Conservation (phyloP, 1,139 yeast species). For the Scheffersomyces segobiensis region DNA sequence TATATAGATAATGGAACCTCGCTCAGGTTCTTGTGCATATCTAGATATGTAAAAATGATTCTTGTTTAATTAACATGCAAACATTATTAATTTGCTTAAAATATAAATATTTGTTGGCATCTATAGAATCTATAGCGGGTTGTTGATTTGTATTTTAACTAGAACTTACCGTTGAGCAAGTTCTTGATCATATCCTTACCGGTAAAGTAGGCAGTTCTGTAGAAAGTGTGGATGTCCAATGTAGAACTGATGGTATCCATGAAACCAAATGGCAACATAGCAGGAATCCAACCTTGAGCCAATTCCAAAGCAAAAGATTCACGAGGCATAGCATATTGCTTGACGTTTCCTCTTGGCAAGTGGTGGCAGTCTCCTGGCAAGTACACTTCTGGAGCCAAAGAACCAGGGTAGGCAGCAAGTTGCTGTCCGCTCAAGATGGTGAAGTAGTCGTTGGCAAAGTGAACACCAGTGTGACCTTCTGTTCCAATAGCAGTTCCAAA, state of each 20-base stretch:
- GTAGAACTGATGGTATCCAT: constrained; percentile 79
- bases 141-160: constrained; percentile 7
- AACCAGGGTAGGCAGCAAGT: constrained; percentile 65
- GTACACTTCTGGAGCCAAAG: constrained; percentile 64
- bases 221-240: constrained; percentile 69
- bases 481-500: constrained; percentile 63
- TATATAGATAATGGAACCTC: not conserved
- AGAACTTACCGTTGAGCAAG: constrained; percentile 68
- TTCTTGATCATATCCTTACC: constrained; percentile 76
- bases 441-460: constrained; percentile 95
- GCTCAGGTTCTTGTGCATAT: not conserved
- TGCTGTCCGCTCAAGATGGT: constrained; percentile 83
- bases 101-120: not conserved
- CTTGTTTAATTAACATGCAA: not conserved
- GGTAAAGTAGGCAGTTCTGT: constrained; percentile 69
- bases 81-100: not conserved
- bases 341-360: constrained; percentile 66
- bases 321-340: constrained; percentile 83
- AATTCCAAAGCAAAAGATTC: constrained; percentile 88
- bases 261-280: constrained; percentile 96
- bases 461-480: constrained; percentile 95
- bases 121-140: not conserved
- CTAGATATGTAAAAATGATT: not conserved
- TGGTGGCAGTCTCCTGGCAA: constrained; percentile 84
- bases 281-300: constrained; percentile 99